These are phyloP conservation scores for Brassica hybrid DNA, from an alignment of 441 rosid species.

Conservation along the genomic window DNA sequence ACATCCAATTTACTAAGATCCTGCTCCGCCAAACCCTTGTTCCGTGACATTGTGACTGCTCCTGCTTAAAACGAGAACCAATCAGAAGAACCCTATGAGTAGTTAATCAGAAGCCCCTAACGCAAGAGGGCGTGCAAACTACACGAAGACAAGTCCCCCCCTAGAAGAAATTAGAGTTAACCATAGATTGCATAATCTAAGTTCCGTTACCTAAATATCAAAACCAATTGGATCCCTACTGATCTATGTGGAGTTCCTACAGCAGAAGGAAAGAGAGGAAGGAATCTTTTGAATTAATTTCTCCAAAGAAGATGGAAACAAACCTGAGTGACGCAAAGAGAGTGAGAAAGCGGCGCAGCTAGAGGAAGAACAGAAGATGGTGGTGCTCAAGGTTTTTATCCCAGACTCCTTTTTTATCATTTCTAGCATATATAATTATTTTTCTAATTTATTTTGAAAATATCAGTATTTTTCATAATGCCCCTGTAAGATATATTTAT, in stretches of 20 bases:
- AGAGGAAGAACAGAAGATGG: background rate
- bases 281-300: background rate
- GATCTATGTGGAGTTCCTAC: conserved; percentile 1
- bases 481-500: background rate
- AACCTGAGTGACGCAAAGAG: conserved; percentile 33
- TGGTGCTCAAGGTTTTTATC: conserved; percentile 18
- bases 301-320: background rate
- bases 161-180: conserved; percentile 15
- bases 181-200: background rate
- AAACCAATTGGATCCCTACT: conserved; percentile 1
- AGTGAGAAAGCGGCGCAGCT: conserved; percentile 33
- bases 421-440: no score
- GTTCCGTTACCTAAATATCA: conserved; percentile 15
- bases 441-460: background rate
- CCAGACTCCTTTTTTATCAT: no score
- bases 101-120: no score
- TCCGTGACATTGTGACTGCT: conserved; percentile 62
- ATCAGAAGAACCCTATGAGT: background rate
- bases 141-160: background rate
- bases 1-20: conserved; percentile 90
- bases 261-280: background rate
- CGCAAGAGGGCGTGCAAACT: background rate
- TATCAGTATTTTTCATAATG: background rate
- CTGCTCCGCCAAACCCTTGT: conserved; percentile 90
- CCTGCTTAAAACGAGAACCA: conserved; percentile 18